Base-by-base conservation (phyloP, 2,329 filamentous ascomycete genomes). In the Aspergillus novoparasiticus region DNA sequence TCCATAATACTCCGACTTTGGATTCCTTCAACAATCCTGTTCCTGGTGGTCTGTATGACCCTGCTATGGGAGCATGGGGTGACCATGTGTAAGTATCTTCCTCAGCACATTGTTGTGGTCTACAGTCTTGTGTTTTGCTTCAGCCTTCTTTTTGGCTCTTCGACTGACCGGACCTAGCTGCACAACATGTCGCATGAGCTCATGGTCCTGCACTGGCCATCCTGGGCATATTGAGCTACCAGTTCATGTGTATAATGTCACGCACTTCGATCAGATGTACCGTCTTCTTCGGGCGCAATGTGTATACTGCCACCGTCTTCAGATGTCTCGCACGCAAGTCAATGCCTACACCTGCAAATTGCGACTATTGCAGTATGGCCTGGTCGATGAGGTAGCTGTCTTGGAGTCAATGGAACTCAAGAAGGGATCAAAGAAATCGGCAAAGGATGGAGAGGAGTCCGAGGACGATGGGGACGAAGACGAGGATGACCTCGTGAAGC, bases 151-250 rank as follows among this genome's bases (percentile, higher is more conserved):
- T 23, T 11, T n/a, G 16, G 56, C 19, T 16, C 6, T 59, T 58
- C 61, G 51, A 66, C 71, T 69, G 50, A 68, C 64, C 16, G 64
- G 46, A 63, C 62, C 62, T 70, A 96, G 93, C 75, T 99, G 95
- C 81, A 86, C 93, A 71, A 99, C 95, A 77, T 99, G 95, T 81
- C 92, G 94, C 70, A 85, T 96, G 69, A 91, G 89, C 73, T 89
- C 89, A 65, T 86, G 89, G 74, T 87, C 87, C 71, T 99, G 96
- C 76, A 93, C 94, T 8, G 96, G 96, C 62, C 96, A 99, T 81
- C 87, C 91, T 64, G 96, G 95, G 59, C 95, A 99, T 75, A 96
- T 99, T 76, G 93, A 97, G 72, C 88, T 99, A 14, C 94, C 95
- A 16, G 90, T 94, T 14, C 92, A 92, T 54, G 92, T 97, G 58